Percentiles rank a stretch among this genome's conserved stretches.
These are phyloP conservation scores for Boletus sp. DNA, from an alignment of 1,284 basidiomycete genomes.

Conservation along the genomic window DNA sequence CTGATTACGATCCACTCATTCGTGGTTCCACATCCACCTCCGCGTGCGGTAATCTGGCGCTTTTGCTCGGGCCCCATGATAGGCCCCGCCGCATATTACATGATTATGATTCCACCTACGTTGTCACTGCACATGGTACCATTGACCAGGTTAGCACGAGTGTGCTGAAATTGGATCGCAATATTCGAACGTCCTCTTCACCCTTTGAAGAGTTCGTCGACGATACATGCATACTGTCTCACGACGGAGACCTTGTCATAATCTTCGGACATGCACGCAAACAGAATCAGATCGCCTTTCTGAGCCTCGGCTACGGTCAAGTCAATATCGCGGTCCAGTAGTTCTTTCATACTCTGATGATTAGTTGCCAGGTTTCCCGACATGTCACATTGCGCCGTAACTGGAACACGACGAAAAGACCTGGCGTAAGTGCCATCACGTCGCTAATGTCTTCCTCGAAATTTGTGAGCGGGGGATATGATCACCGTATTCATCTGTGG, in stretches of 20 bases:
- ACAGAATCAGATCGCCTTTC: constrained; percentile 33
- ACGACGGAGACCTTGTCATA: constrained; percentile 26
- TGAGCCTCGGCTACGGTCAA: constrained; percentile 18
- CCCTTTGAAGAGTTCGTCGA: constrained; percentile 34
- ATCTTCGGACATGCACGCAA: constrained; percentile 41
- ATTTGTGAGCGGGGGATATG: constrained; percentile 50
- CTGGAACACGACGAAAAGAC: constrained; percentile 32
- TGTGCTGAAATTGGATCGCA: constrained; percentile 13
- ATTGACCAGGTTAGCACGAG: constrained; percentile 31
- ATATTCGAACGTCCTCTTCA: constrained; percentile 19
- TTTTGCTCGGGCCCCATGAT: constrained; percentile 34
- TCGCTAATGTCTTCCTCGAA: constrained; percentile 37
- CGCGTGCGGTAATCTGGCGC: constrained; percentile 15
- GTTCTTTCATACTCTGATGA: constrained; percentile 9
- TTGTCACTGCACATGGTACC: constrained; percentile 38
- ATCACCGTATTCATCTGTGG: constrained; percentile 49
- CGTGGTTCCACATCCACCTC: constrained; percentile 5
- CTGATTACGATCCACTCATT: constrained; percentile 6
- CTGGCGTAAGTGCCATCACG: constrained; percentile 42
- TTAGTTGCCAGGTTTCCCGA: constrained; percentile 8
- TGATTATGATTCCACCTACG: constrained; percentile 11
- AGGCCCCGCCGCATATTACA: constrained; percentile 41
- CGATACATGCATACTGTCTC: constrained; percentile 40
- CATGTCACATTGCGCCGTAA: constrained; percentile 28
- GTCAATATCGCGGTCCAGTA: constrained; percentile 19